Evolutionary conservation across 202 grass and related monocot species (phyloP), one percentile per base, ranked within the genome.

Genomic region (Digitaria exilis): DNA sequence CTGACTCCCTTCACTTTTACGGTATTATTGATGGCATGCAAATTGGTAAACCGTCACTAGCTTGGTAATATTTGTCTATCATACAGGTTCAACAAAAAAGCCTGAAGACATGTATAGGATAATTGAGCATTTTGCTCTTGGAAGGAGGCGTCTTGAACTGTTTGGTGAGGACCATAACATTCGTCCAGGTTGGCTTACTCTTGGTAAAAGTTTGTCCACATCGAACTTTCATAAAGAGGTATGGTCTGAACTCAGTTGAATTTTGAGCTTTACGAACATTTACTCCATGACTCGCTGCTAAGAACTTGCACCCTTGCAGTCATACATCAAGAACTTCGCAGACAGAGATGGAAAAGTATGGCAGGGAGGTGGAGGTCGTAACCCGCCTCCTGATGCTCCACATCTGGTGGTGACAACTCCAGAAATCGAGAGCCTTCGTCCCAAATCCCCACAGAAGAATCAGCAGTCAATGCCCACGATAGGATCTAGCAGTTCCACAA

Each of bases 131-230:
- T 97, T 97, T 85, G 90, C 92, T 78, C 89, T 92, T 73, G 92
- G 92, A 39, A 94, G 85, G 65, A 92, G 94, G 72, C 82, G 88
- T 32, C 90, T 97, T 81, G 94, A 94, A 42, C 88, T 97, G 54
- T 97, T 94, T 71, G 92, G 92, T n/a, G 94, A 94, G 82, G 94
- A 97, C 65, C 92, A 94, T 80, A 97, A 94, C 25, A 94, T 97
- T 37, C 90, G 92, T 4, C 86, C 88, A 0, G 92, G 92, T 42
- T 94, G 94, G 92, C 81, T 97, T 55, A 97, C 90, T 52, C 82
- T 97, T 25, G 94, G 94, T 18, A 97, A 92, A 79, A 90, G 73
- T 77, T 77, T 97, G 58, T 97, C 92, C 0, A 92, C 89, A 30
- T 94, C 94, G 30, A 97, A 97, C 82, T 94, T 89, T 56, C 89